Base-by-base conservation (phyloP, 768 basidiomycete species). In the Fomitopsis serialis region DNA sequence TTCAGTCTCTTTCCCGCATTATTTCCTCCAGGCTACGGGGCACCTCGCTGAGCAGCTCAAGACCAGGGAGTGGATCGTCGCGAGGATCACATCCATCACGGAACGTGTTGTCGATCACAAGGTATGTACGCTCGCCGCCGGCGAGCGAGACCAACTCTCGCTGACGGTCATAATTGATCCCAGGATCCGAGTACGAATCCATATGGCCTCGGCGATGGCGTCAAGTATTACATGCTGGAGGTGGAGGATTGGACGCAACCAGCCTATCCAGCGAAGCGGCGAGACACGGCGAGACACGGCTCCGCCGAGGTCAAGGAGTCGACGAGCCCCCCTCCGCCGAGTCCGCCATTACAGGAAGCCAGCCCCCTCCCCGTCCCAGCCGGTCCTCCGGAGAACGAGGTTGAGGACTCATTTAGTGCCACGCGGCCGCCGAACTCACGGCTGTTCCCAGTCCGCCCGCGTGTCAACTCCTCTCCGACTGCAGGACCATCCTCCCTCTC, bases 211-310 rank as follows among this genome's bases (percentile, higher is more conserved):
- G 84, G 87, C 1, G 85, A 92, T 57, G 92, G 93, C 25, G 85
- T 92, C 54, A 95, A 95, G 70, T 95, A 90, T 60, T 94, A 91
- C 68, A 87, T 92, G 83, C 80, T 95, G 19, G 89, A 94, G 69
- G 92, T 94, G 21, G 92, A 96, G 66, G 89, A 92, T 61, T 96
- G 92, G 92, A 91, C 88, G 1, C 87, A 91, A 61, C 82, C 86
- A 1, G 78, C 75, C 45, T 78, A 71, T 45, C 59, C 79, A 35
- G 80, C 80, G 53, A 87, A 85, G 66, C 80, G 84, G 44, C 76
- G 80, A 46, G 68, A 70, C 29, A 75, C 74, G 8, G 75, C 77
- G 9, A 78, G 76, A 63, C 87, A 84, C 61, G 63, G 71, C 17
- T 71, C 76, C 17, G 61, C 70, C 15, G 79, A 79, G 44, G 68